A percentile compares a stretch with the other conserved stretches of the same genome.
These are phyloP conservation scores for Hymenoscyphus fraxineus DNA, from an alignment of 2,329 filamentous ascomycete species.

Conservation along the genomic window DNA sequence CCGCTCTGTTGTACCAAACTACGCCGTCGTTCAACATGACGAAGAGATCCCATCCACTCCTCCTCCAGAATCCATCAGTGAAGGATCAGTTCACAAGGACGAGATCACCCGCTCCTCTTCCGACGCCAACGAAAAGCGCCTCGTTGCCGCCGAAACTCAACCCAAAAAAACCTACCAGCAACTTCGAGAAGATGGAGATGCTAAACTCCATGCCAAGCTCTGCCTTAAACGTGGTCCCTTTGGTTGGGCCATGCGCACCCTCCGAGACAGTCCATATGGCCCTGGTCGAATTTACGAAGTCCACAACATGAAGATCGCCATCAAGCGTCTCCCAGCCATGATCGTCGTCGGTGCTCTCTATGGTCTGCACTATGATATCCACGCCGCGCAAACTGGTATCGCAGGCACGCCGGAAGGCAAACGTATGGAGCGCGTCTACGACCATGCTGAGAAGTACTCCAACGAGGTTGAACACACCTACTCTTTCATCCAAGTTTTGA, in stretches of 20 bases:
- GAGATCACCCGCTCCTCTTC: not conserved
- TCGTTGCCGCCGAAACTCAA: conserved; percentile 47
- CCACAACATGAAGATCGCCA: conserved; percentile 61
- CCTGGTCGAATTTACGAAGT: conserved; percentile 70
- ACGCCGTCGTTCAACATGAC: conserved; percentile 69
- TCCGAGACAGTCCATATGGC: conserved; percentile 70
- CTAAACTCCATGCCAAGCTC: conserved; percentile 60
- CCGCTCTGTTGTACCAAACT: conserved; percentile 63
- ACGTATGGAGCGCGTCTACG: conserved; percentile 68
- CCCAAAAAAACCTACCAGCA: conserved; percentile 51
- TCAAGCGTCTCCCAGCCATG: conserved; percentile 66
- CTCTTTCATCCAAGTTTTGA: conserved; percentile 52
- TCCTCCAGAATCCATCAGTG: conserved; percentile 28
- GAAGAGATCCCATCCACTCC: conserved; percentile 40
- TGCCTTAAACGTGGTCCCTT: conserved; percentile 61
- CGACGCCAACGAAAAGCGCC: conserved; percentile 42
- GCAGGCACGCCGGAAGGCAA: conserved; percentile 67
- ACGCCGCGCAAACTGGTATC: conserved; percentile 69
- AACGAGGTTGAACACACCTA: conserved; percentile 65
- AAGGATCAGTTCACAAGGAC: conserved; percentile 2
- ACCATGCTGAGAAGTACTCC: conserved; percentile 59
- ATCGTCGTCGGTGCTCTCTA: conserved; percentile 63
- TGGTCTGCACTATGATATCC: conserved; percentile 78
- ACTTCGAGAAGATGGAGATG: conserved; percentile 53
- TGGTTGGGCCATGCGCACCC: conserved; percentile 78